Evolutionary conservation across 169 alveolate species (phyloP), one percentile per base, ranked within the genome.

Genomic region (Theileria luwenshuni): DNA sequence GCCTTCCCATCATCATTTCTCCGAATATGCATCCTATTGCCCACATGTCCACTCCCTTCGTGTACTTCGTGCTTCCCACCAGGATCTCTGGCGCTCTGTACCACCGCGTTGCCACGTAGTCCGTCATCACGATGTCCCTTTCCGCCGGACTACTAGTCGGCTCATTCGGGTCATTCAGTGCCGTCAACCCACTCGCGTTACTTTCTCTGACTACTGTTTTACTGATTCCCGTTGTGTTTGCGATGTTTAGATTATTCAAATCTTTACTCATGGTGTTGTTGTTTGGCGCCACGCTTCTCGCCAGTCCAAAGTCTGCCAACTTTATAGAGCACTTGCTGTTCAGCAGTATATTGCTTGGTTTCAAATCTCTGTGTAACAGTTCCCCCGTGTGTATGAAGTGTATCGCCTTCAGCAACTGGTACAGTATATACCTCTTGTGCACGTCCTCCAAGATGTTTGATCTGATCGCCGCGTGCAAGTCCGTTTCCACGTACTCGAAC

Each of bases 1-100:
- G 99, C 43, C 94, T 96, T 2, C 99, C 99, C 6, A 90, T 73
- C 25, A 97, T 85, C 54, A 98, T 91, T 83, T 98, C 99, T 6
- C 98, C 99, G 72, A 97, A 85, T 58, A 98, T 97, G 76, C 99
- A 98, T 17, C 99, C 99, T 32, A 98, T 91, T 12, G 99, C 95
- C 99, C 99, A 98, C 98, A 97, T 97, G 81, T 98, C 99, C 8
- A 97, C 99, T 32, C 99, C 99, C 83, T 97, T 96, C n/a, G 99
- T 96, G 86, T 98, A 98, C 47, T 94, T 93, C 42, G 98, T 95
- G 76, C 97, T 94, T 23, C 99, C 98, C 35, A 96, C 86, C 47
- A 97, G 77, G 21, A 97, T 95, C 89, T 97, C 99, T 0, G 99
- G 99, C 0, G 99, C 99, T 33, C 99, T 90, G 86, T 98, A 98